Percentiles rank a stretch among this genome's conserved stretches.
Conservation (phyloP, 1,284 basidiomycete species). For the Tetrapyrgos nigripes region DNA sequence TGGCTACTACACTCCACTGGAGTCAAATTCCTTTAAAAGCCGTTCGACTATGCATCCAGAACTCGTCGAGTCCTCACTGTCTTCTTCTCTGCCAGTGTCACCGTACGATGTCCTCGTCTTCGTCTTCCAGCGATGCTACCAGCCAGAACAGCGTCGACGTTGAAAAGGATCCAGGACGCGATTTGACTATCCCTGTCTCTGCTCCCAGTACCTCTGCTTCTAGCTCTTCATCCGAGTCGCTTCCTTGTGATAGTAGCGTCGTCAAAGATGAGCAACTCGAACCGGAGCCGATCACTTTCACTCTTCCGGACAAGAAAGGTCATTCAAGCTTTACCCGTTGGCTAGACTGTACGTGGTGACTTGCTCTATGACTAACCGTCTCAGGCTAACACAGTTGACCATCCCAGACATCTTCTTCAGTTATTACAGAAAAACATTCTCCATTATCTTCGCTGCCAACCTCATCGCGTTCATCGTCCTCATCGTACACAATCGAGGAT, state of each 20-base stretch:
- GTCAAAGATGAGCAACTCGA: neutral
- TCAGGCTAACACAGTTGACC: conserved; percentile 16
- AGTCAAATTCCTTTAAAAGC: too few relatives aligned
- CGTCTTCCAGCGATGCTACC: neutral
- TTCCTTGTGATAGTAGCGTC: neutral
- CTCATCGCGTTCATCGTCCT: conserved; percentile 20
- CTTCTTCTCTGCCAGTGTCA: too few relatives aligned
- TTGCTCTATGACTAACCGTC: neutral
- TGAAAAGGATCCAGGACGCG: conserved; percentile 6
- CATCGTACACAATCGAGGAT: conserved; percentile 25
- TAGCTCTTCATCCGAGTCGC: neutral
- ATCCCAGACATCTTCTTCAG: conserved; percentile 37
- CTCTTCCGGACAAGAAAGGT: conserved; percentile 18
- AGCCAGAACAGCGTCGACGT: neutral
- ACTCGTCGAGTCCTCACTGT: too few relatives aligned
- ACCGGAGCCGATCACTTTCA: conserved; percentile 1
- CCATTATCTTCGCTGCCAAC: conserved; percentile 33
- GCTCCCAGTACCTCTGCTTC: neutral
- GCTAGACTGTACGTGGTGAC: conserved; percentile 18
- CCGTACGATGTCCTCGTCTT: too few relatives aligned
- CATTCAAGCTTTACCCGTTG: conserved; percentile 21
- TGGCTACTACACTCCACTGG: too few relatives aligned
- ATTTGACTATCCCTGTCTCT: neutral
- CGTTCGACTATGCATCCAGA: too few relatives aligned
- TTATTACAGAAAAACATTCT: conserved; percentile 32